Evolutionary conservation across 805 yeast genomes (phyloP).

Genomic region (Ogataea pilisensis): DNA sequence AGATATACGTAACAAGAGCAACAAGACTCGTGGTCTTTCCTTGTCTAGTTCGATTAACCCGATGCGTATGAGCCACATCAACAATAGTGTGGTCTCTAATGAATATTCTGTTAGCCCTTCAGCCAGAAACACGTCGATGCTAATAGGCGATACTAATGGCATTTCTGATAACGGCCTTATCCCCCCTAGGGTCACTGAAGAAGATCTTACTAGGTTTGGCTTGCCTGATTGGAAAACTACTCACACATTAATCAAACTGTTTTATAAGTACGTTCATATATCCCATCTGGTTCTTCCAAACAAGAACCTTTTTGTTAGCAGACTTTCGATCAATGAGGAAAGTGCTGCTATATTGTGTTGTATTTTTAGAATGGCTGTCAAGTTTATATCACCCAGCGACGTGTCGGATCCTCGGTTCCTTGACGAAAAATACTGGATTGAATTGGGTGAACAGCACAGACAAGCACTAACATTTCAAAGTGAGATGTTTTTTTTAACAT

Average conservation of each 20-base stretch:
- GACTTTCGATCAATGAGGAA: slow-evolving; percentile 30
- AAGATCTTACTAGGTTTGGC: slow-evolving; percentile 29
- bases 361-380: slow-evolving; percentile 33
- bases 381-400: slow-evolving; percentile 28
- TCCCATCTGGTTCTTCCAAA: slow-evolving; percentile 35
- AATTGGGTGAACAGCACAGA: slow-evolving; percentile 32
- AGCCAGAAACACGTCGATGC: neutral
- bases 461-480: slow-evolving; percentile 25
- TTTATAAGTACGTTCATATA: slow-evolving; percentile 38
- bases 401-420: slow-evolving; percentile 23
- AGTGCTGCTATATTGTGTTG: slow-evolving; percentile 24
- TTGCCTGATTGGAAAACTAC: slow-evolving; percentile 36
- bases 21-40: too few relatives aligned
- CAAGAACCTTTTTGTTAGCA: slow-evolving; percentile 28
- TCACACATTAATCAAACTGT: slow-evolving; percentile 33
- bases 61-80: too few relatives aligned
- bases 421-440: slow-evolving; percentile 36
- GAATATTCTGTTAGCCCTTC: too few relatives aligned
- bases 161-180: neutral
- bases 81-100: too few relatives aligned
- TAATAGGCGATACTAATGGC: neutral
- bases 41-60: too few relatives aligned
- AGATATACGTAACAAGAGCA: too few relatives aligned
- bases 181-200: slow-evolving; percentile 22
- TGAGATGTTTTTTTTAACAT: slow-evolving; percentile 27